A percentile compares a stretch with the other conserved stretches of the same genome.
Conservation (phyloP, 768 basidiomycete species). For the Clitopilus passeckerianus region DNA sequence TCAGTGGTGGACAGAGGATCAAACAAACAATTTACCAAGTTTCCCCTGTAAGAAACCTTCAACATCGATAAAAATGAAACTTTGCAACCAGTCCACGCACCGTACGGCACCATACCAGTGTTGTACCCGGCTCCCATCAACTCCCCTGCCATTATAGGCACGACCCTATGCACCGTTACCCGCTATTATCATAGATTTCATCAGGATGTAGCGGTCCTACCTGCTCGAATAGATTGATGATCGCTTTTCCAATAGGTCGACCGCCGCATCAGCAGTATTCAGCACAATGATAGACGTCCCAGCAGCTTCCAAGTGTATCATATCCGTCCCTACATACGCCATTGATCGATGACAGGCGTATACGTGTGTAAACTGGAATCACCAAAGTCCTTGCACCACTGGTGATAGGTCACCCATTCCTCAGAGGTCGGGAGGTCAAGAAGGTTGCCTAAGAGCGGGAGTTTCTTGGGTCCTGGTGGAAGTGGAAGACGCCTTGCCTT, state of each 20-base stretch:
- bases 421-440: constrained; percentile 25
- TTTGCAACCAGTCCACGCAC: not conserved
- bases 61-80: not conserved
- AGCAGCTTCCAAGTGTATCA: constrained; percentile 20
- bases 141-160: constrained; percentile 16
- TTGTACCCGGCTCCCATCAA: constrained; percentile 17
- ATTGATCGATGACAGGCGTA: not conserved
- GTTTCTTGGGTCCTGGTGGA: constrained; percentile 29
- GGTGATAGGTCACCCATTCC: constrained; percentile 14
- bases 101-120: not conserved
- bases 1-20: not conserved
- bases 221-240: constrained; percentile 32
- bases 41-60: not conserved
- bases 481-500: constrained; percentile 13
- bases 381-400: not conserved
- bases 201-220: too few species aligned
- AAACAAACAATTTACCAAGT: not conserved
- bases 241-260: constrained; percentile 37
- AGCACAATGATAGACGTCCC: constrained; percentile 23
- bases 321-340: constrained; percentile 21
- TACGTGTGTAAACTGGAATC: not conserved
- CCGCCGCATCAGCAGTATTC: constrained; percentile 29
- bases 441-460: constrained; percentile 31
- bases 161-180: not conserved
- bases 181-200: too few species aligned